Evolutionary conservation across 2,329 filamentous ascomycete species (phyloP), one percentile per base, ranked within the genome.

Genomic region (Colletotrichum cordylinicola): DNA sequence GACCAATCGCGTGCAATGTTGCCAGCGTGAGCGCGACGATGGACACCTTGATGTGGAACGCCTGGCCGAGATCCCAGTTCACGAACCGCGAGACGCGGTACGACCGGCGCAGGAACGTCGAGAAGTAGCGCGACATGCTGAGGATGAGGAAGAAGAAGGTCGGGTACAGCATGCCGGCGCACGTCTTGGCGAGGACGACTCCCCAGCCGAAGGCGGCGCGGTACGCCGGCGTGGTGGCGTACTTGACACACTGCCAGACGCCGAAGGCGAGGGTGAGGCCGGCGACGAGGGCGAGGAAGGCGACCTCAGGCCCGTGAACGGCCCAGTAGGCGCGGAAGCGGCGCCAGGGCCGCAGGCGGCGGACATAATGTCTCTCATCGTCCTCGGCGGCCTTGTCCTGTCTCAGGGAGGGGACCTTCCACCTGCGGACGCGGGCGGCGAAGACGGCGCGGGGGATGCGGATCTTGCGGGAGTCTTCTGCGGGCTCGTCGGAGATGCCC

Each of bases 101-200:
- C 13, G 85, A 89, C n/a, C 87, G 82, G 18, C 90, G 85, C 52
- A 90, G 80, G 70, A 87, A 87, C 0, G 90, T 91, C 3, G 90
- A 87, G 24, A 90, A 86, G 82, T 89, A 90, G 33, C 90, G 83
- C 16, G 88, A 90, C 90, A 91, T 92, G 78, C 88, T 90, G 7
- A 91, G 82, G 8, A 91, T 84, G 72, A 91, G 83, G 78, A 92
- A 91, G 82, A 91, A 91, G 72, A 92, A 86, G 2, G 89, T 91
- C 21, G 90, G 89, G 65, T 91, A 91, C 2, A 92, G 78, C 0
- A 88, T 87, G 5, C 90, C 90, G 12, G 90, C 89, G 58, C 84
- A 88, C 0, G 88, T 87, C 81, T 91, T 92, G 5, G 90, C 88
- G 66, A 92, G 79, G 6, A 90, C 88, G 9, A 90, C 86, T 8